Evolutionary conservation across 768 basidiomycete species (phyloP).

Genomic region (Mycena albidolilacea): DNA sequence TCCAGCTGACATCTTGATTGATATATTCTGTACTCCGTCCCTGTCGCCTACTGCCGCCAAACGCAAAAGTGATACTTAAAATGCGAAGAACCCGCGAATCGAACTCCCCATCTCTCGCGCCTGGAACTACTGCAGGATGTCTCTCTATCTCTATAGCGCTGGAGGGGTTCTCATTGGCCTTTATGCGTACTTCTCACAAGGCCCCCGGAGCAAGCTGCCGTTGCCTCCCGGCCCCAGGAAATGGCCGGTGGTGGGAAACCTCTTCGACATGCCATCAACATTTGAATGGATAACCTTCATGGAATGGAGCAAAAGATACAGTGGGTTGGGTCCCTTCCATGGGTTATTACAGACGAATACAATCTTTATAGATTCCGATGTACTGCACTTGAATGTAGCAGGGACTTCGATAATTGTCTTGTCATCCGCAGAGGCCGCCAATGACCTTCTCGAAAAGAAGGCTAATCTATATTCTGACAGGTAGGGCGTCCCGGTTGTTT

Average conservation of each 20-base stretch:
- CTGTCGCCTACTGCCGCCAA: too few species aligned
- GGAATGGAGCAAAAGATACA: conserved; percentile 35
- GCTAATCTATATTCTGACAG: conserved; percentile 60
- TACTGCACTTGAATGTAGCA: conserved; percentile 48
- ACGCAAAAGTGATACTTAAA: too few species aligned
- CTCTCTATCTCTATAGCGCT: not conserved
- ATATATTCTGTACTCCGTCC: too few species aligned
- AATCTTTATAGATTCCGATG: conserved; percentile 46
- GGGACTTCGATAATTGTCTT: conserved; percentile 54
- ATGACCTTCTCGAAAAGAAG: conserved; percentile 59
- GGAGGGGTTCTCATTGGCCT: conserved; percentile 18
- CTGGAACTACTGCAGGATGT: not conserved
- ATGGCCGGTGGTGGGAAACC: conserved; percentile 36
- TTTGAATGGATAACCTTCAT: conserved; percentile 34
- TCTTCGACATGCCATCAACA: conserved; percentile 30
- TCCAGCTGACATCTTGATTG: too few species aligned
- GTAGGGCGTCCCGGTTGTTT: conserved; percentile 24
- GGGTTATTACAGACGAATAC: not conserved
- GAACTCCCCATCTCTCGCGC: too few species aligned
- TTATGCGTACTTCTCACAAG: conserved; percentile 12
- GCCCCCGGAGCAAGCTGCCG: conserved; percentile 15
- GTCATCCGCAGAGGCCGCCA: conserved; percentile 51
- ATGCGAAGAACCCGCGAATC: too few species aligned
- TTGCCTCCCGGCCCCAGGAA: conserved; percentile 38
- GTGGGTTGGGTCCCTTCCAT: conserved; percentile 8